phyloP scores from a whole-genome alignment of 2,329 filamentous ascomycete species.

The Ceratocystis variospora region DNA sequence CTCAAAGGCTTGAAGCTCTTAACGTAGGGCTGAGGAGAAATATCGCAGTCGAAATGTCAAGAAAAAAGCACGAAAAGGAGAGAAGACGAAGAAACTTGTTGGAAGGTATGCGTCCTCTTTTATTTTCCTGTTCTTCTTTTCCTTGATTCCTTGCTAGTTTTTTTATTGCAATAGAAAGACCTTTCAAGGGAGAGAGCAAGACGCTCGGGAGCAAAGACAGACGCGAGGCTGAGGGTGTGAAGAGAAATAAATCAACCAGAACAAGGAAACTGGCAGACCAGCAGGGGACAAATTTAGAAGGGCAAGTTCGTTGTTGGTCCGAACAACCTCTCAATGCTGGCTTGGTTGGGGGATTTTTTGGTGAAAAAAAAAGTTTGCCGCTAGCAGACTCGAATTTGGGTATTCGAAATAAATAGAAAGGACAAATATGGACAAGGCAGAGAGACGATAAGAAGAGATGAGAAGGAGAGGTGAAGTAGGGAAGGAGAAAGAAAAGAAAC shows the following conservation, averaged over 20 bases:
- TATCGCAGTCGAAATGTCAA: neutral
- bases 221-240: slow-evolving; percentile 1
- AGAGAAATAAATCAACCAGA: neutral
- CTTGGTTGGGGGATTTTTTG: neutral
- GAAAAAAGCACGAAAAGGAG: neutral
- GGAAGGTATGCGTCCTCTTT: neutral
- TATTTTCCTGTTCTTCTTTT: neutral
- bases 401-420: neutral
- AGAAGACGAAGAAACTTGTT: neutral
- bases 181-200: neutral
- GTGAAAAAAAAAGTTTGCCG: neutral
- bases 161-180: neutral
- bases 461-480: neutral
- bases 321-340: neutral
- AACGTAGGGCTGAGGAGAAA: neutral
- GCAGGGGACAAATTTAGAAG: neutral
- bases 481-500: neutral
- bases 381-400: neutral
- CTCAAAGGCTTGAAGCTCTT: neutral
- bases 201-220: neutral
- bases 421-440: slow-evolving; percentile 7
- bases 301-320: neutral
- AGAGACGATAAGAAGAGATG: neutral
- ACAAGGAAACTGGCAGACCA: neutral
- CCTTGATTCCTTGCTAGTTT: neutral